Conservation (phyloP, 495 filamentous ascomycete species). For the Glutinoglossum americanum region DNA sequence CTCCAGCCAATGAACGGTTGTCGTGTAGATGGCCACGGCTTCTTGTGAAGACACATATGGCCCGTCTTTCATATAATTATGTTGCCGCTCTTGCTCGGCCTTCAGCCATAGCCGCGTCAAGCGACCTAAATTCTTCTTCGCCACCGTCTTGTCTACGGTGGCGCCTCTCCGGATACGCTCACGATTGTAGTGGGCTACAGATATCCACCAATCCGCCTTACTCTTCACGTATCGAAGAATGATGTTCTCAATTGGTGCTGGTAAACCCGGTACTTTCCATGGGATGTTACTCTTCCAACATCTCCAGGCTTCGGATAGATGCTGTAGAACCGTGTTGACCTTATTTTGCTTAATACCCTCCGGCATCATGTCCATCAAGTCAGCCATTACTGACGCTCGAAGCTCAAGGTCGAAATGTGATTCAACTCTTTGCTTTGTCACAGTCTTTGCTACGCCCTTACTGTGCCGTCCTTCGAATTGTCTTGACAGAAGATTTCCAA, state of each 20-base stretch:
- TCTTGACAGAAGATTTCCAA: constrained; percentile 86
- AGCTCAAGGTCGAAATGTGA: constrained; percentile 97
- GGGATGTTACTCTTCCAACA: constrained; percentile 99
- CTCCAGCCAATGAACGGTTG: constrained; percentile 97
- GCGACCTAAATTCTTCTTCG: constrained; percentile 96
- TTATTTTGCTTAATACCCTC: constrained; percentile 99
- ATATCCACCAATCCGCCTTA: constrained; percentile 99
- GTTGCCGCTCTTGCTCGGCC: constrained; percentile 93
- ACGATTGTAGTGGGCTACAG: constrained; percentile 94
- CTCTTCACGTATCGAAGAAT: constrained; percentile 96
- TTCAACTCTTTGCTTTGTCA: constrained; percentile 97
- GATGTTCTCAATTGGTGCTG: constrained; percentile 94
- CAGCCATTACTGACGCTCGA: constrained; percentile 94
- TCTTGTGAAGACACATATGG: constrained; percentile 98
- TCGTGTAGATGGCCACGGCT: constrained; percentile 95
- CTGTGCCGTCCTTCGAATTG: constrained; percentile 98
- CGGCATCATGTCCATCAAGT: constrained; percentile 99
- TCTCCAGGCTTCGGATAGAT: constrained; percentile 93
- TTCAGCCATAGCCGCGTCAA: constrained; percentile 94
- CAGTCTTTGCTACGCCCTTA: constrained; percentile 97
- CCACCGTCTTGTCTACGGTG: constrained; percentile 96
- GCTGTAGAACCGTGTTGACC: constrained; percentile 93
- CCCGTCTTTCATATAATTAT: constrained; percentile 99
- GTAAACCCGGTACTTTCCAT: constrained; percentile 94
- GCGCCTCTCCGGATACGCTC: constrained; percentile 90